phyloP scores from a whole-genome alignment of 2,329 filamentous ascomycete genomes.

The Dactylellina sp. region DNA sequence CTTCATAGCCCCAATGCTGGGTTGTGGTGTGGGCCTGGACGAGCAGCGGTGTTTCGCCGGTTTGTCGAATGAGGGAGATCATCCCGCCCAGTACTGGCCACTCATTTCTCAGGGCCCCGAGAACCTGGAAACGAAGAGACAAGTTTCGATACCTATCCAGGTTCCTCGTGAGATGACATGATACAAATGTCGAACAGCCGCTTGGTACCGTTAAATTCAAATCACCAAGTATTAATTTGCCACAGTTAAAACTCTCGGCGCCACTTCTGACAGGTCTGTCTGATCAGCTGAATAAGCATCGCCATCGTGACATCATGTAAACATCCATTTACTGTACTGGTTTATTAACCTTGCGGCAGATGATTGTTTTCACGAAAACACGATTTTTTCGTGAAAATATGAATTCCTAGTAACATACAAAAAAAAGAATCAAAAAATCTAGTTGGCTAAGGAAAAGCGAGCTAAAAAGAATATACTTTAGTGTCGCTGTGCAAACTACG shows the following conservation, averaged over 20 bases:
- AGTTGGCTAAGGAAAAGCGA: too few relatives aligned
- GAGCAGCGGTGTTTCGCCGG: not conserved
- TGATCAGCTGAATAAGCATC: not conserved
- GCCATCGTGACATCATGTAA: not conserved
- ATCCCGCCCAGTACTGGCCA: slow-evolving; percentile 22
- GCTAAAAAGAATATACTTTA: too few relatives aligned
- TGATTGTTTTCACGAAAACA: too few relatives aligned
- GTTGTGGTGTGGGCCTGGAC: slow-evolving; percentile 7
- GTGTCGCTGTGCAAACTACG: too few relatives aligned
- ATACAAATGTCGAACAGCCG: slow-evolving; percentile 6
- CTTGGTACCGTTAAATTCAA: not conserved
- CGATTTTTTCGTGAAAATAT: too few relatives aligned
- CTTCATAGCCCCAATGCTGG: slow-evolving; percentile 29
- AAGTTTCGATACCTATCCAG: not conserved
- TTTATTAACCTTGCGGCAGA: too few relatives aligned
- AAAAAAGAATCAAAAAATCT: too few relatives aligned
- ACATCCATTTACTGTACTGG: not conserved
- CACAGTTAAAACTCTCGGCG: not conserved
- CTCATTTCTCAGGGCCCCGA: slow-evolving; percentile 21
- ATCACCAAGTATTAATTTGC: not conserved
- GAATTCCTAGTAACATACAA: too few relatives aligned
- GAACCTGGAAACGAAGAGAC: slow-evolving; percentile 37
- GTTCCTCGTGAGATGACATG: slow-evolving; percentile 17
- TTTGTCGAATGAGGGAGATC: slow-evolving; percentile 31
- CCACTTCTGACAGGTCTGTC: not conserved